Evolutionary conservation across 2,329 filamentous ascomycete species (phyloP), one percentile per base, ranked within the genome.

Genomic region (Westerdykella sp.): DNA sequence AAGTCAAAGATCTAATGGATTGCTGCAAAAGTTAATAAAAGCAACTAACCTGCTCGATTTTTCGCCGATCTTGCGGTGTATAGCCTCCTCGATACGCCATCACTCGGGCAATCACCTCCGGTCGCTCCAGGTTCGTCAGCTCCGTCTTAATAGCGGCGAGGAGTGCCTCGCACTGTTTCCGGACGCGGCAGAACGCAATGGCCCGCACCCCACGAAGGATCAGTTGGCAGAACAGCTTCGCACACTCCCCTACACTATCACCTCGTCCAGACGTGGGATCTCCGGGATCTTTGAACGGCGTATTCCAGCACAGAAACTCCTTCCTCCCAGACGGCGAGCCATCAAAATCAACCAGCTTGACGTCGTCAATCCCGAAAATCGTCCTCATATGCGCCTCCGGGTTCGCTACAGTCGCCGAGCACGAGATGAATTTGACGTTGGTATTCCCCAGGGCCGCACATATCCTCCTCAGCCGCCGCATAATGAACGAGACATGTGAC

Each of bases 231-330:
- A 98, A 95, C 0, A 98, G 70, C 35, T 86, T 82, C 1, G 93
- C 88, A n/a, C 87, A 85, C 67, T 98, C 91, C 4, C 80, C 77
- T 63, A 94, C 81, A 3, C 84, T 83, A 62, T 87, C 87, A 12
- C 87, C 87, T 45, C 93, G 80, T 1, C 93, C 91, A 55, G 87
- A 95, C 0, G 85, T 81, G 7, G 89, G 86, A 65, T 97, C 91
- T 1, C 76, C 78, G 0, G 91, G 88, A 54, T 96, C 91, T 63
- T 89, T 94, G 66, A 81, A 95, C 0, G 93, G 93, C 0, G 91
- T 96, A 56, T 98, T 97, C 93, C 93, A 98, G 66, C 90, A 97
- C 6, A 98, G 62, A 45, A 97, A 97, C 58, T 97, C 91, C 62
- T 97, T 97, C 16, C 88, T 77, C 0, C 91, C 88, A 5, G 88